Base-by-base conservation (phyloP, 2,329 filamentous ascomycete species). In the Zymoseptoria tritici region DNA sequence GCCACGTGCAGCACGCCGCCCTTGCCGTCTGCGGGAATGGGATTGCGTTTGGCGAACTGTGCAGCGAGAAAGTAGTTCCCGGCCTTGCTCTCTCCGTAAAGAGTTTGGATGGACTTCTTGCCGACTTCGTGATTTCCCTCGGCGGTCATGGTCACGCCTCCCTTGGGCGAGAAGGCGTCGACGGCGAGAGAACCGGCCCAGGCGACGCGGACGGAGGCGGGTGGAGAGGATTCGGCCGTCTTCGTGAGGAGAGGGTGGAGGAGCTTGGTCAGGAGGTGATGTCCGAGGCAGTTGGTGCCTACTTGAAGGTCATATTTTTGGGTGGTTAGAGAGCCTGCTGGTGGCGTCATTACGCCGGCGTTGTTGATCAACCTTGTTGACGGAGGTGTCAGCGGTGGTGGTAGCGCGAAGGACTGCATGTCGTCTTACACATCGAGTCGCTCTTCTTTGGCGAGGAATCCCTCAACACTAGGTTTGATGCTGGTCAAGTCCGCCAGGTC, bases 401-500 rank as follows among this genome's bases (percentile, higher is more conserved):
- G 21, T 22, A 22, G 21, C 21, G 21, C 2, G 21, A 22, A 22
- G 21, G 21, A 22, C 21, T 22, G 4, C 21, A 4, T 22, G 2
- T 22, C 21, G 26, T 42, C 36, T 42, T 42, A 46, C 9, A 78
- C 71, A 64, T 79, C 74, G 4, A 79, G 70, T 9, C 70, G 64
- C 13, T 63, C 62, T 60, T 78, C 75, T 53, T 70, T 67, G 4
- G 59, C 52, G 9, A 68, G 36, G 58, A 79, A 78, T 1, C 62
- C 63, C 16, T 73, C 64, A 2, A 67, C 75, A 1, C 71, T 63
- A 5, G 58, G 60, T 63, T 66, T 77, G 69, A 73, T 70, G 9
- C 67, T 69, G 2, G 62, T 55, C 50, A 76, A 66, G 58, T 76
- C 72, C 22, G 63, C 64, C 0, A 77, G 67, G 59, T 83, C 81